Percentiles rank a stretch among this genome's conserved stretches.
phyloP scores from a whole-genome alignment of 1,284 basidiomycete species.

The Hypsizygus ulmarius region DNA sequence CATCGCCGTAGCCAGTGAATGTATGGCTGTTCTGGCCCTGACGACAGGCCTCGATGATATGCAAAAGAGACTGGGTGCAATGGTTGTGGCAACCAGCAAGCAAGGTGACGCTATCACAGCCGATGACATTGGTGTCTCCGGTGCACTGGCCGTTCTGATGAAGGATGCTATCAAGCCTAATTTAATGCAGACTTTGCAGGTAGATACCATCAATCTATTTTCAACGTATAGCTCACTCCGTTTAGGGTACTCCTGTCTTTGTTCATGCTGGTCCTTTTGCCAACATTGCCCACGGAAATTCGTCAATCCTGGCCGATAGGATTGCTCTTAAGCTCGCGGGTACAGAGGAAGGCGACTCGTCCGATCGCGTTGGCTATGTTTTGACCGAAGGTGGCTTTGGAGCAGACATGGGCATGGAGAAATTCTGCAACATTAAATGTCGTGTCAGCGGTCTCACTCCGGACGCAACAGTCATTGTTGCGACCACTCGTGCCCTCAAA shows the following conservation, averaged over 20 bases:
- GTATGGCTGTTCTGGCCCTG: constrained; percentile 96
- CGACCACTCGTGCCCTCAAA: constrained; percentile 96
- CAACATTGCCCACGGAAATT: constrained; percentile 99
- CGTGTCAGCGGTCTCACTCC: constrained; percentile 90
- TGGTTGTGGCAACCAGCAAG: constrained; percentile 97
- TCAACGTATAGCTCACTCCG: constrained; percentile 1
- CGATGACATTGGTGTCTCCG: constrained; percentile 95
- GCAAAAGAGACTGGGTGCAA: constrained; percentile 86
- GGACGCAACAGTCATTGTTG: constrained; percentile 94
- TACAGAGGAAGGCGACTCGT: constrained; percentile 86
- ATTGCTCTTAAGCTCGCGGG: constrained; percentile 97
- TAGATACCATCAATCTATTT: constrained; percentile 22
- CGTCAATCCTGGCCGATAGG: constrained; percentile 95
- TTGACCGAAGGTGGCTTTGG: constrained; percentile 99
- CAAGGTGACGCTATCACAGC: constrained; percentile 91
- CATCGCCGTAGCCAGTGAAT: constrained; percentile 96
- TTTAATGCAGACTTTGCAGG: constrained; percentile 97
- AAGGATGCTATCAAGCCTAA: constrained; percentile 99
- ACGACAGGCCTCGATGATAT: constrained; percentile 89
- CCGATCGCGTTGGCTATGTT: constrained; percentile 88
- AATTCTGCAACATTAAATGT: constrained; percentile 99
- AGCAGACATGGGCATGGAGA: constrained; percentile 99
- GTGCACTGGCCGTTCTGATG: constrained; percentile 95
- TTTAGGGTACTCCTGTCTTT: constrained; percentile 92
- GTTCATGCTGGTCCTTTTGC: constrained; percentile 99